Conservation (phyloP, 106 monocot species). For the Acanthochlamys bracteata region DNA sequence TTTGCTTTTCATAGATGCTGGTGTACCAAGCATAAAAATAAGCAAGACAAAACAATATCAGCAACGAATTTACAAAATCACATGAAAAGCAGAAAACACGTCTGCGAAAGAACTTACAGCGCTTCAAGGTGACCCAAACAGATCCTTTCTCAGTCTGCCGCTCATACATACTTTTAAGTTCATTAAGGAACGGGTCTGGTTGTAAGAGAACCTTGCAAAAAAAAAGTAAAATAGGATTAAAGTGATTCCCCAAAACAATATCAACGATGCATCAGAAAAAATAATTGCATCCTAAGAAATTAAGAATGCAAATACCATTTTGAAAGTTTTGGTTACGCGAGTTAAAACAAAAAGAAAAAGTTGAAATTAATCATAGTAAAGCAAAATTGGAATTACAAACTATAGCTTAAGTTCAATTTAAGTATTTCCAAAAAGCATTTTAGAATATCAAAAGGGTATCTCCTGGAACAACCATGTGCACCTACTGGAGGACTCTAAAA, state of each 20-base stretch:
- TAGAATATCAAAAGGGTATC: no score
- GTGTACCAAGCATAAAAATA: conserved; percentile 2
- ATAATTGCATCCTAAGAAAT: no score
- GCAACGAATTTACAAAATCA: not conserved
- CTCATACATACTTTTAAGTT: conserved; percentile 85
- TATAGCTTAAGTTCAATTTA: no score
- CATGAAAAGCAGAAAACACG: not conserved
- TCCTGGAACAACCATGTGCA: no score
- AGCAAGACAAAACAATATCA: not conserved
- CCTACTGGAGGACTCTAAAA: no score
- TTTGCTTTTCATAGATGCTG: conserved; percentile 71
- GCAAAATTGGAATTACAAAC: no score
- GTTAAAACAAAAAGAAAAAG: no score
- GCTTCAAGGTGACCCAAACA: conserved; percentile 90
- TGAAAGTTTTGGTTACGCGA: no score
- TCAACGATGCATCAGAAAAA: no score
- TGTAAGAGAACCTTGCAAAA: conserved; percentile 60
- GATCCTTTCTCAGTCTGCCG: conserved; percentile 69
- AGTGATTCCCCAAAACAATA: not conserved
- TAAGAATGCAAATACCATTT: no score
- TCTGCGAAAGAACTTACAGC: conserved; percentile 34
- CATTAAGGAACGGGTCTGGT: conserved; percentile 80
- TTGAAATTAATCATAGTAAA: no score
- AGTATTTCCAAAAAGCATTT: no score
- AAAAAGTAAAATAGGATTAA: conserved; percentile 7